Conservation (phyloP, 352 stramenopile species). For the Pythium biforme region DNA sequence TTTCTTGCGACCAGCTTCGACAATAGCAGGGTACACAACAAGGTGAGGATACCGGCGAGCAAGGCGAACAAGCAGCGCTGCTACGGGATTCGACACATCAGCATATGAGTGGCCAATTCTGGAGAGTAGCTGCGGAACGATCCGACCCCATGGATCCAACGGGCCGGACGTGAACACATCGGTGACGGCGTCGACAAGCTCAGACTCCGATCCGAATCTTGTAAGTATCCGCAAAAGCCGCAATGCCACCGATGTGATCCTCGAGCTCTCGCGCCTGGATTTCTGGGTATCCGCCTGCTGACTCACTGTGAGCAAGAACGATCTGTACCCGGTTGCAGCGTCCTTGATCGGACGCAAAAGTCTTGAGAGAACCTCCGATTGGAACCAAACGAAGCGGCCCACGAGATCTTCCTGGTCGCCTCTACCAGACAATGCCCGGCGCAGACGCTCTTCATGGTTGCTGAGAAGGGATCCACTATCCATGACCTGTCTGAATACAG, state of each 20-base stretch:
- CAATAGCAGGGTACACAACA: constrained; percentile 75
- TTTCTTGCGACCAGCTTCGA: constrained; percentile 37
- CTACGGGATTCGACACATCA: constrained; percentile 49
- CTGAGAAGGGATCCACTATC: constrained; percentile 45
- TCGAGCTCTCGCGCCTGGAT: constrained; percentile 11
- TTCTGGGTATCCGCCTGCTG: background rate
- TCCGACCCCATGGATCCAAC: constrained; percentile 54
- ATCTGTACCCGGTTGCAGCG: constrained; percentile 23
- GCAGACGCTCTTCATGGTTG: constrained; percentile 39
- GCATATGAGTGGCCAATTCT: constrained; percentile 55
- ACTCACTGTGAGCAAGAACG: constrained; percentile 9
- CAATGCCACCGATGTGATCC: constrained; percentile 52
- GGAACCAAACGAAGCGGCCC: constrained; percentile 16
- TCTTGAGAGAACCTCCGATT: constrained; percentile 11
- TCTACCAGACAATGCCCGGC: constrained; percentile 15
- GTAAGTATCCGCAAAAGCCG: constrained; percentile 70
- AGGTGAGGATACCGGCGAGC: constrained; percentile 56
- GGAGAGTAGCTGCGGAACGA: constrained; percentile 77
- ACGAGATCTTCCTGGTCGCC: constrained; percentile 11
- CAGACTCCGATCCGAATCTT: constrained; percentile 48
- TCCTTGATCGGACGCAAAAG: constrained; percentile 17
- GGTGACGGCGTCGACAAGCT: constrained; percentile 41
- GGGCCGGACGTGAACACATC: constrained; percentile 47
- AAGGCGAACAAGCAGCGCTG: constrained; percentile 61
- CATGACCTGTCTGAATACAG: constrained; percentile 48